Conservation (phyloP, 768 basidiomycete genomes). For the Boletus speciosus region DNA sequence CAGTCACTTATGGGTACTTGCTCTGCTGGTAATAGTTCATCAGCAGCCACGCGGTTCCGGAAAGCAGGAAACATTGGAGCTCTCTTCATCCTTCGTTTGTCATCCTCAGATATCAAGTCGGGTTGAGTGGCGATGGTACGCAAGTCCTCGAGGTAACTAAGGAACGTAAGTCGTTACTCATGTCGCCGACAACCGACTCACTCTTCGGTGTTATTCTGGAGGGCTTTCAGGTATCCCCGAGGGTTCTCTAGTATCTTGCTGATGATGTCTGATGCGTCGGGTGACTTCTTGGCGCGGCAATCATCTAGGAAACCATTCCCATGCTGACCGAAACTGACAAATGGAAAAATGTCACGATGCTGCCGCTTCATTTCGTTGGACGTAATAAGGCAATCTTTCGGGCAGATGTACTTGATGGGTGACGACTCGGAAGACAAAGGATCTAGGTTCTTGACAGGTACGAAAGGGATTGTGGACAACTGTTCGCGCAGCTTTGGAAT, state of each 20-base stretch:
- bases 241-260: constrained; percentile 10
- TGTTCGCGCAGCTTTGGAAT: constrained; percentile 3
- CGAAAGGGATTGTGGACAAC: constrained; percentile 7
- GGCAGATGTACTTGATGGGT: neutral
- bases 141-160: constrained; percentile 14
- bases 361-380: constrained; percentile 3
- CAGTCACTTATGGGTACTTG: constrained; percentile 13
- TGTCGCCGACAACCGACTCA: neutral
- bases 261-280: constrained; percentile 10
- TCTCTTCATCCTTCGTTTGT: constrained; percentile 8
- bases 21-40: constrained; percentile 5
- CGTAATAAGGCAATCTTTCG: constrained; percentile 14
- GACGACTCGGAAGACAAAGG: neutral
- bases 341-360: constrained; percentile 9
- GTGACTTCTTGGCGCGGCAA: constrained; percentile 12
- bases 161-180: neutral
- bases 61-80: constrained; percentile 10
- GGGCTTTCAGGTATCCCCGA: constrained; percentile 2
- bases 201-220: neutral
- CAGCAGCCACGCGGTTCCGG: neutral
- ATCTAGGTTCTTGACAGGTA: neutral
- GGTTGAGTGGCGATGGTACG: constrained; percentile 8
- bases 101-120: constrained; percentile 6
- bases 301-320: constrained; percentile 13
- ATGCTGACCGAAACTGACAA: constrained; percentile 11